These are phyloP conservation scores for Pseudocercospora crystallina DNA, from an alignment of 2,329 filamentous ascomycete genomes.

Conservation along the genomic window DNA sequence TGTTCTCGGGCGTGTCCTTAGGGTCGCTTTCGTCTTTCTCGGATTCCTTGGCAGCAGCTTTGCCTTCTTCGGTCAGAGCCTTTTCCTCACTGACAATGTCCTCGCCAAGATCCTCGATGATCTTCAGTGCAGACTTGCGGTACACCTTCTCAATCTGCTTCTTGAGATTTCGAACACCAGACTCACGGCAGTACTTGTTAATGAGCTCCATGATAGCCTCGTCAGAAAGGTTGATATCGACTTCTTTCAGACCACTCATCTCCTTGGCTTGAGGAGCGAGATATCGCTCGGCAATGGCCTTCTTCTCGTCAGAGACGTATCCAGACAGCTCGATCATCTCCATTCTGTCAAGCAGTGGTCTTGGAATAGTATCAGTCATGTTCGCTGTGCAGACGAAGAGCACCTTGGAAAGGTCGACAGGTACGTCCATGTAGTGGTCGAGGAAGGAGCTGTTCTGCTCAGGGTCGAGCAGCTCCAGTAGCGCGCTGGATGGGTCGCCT, in stretches of 20 bases:
- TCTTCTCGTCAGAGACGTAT: conserved; percentile 97
- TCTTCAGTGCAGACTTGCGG: conserved; percentile 93
- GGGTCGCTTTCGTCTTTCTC: conserved; percentile 64
- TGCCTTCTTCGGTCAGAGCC: conserved; percentile 81
- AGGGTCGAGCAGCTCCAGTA: conserved; percentile 90
- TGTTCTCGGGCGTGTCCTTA: conserved; percentile 60
- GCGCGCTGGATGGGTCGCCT: conserved; percentile 89
- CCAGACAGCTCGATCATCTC: conserved; percentile 95
- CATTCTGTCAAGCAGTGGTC: conserved; percentile 93
- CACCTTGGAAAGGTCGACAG: conserved; percentile 94
- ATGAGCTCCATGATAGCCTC: conserved; percentile 94
- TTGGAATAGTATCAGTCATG: conserved; percentile 96
- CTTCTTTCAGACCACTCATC: conserved; percentile 82
- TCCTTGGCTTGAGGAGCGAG: conserved; percentile 93
- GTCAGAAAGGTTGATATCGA: conserved; percentile 81
- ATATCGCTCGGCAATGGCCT: conserved; percentile 93
- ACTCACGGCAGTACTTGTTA: conserved; percentile 97
- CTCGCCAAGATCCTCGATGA: conserved; percentile 91
- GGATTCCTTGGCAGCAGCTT: conserved; percentile 69
- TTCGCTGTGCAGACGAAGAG: conserved; percentile 98
- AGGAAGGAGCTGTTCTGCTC: conserved; percentile 97
- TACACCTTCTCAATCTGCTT: conserved; percentile 99
- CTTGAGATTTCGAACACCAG: conserved; percentile 94
- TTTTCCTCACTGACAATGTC: conserved; percentile 76
- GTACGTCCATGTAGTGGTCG: conserved; percentile 98